Evolutionary conservation across 345 rosid genomes (phyloP), one percentile per base, ranked within the genome.

Genomic region (Aethionema arabicum): DNA sequence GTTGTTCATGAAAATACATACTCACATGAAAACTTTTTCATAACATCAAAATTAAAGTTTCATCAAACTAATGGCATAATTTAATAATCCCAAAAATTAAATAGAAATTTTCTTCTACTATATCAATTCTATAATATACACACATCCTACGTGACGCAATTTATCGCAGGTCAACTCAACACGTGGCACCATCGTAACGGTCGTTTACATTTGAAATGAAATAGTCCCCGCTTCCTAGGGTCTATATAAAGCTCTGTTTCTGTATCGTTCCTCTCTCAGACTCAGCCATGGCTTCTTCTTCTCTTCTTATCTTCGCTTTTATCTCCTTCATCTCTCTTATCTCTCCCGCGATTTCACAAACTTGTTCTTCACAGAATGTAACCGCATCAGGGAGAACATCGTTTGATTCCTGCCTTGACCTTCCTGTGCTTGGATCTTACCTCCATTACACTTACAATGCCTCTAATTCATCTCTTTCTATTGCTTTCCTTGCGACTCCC

Each of bases 371-470:
- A 0, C 89, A 80, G 65, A 80, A 72, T n/a, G 30, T 80, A 35
- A 40, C 1, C 53, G 7, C 59, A 40, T 3, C 51, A 54, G 50
- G 33, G 33, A 76, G 11, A 62, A 75, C 63, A 11, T 48, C 29
- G 4, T 89, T 58, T 76, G 4, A 69, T 5, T 65, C 43, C 37
- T 88, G 98, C 67, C 8, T 63, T 0, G 83, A 78, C 56, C 84
- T 88, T 33, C 80, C 95, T 0, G 31, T 68, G 1, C 83, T 88
- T 2, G 30, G 55, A 9, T 57, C 96, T 2, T 67, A 35, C 78
- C 83, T 92, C 6, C 96, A 92, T 75, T 92, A 77, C 82, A 72
- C 86, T 14, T 86, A 80, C 87, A 32, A 86, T 52, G 60, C 83
- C 31, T 5, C 82, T 6, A 91, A 88, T 41, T 83, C 96, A 6